Evolutionary conservation across 306 rosid species (phyloP), one percentile per base, ranked within the genome.

Genomic region (Cucumis sativus): DNA sequence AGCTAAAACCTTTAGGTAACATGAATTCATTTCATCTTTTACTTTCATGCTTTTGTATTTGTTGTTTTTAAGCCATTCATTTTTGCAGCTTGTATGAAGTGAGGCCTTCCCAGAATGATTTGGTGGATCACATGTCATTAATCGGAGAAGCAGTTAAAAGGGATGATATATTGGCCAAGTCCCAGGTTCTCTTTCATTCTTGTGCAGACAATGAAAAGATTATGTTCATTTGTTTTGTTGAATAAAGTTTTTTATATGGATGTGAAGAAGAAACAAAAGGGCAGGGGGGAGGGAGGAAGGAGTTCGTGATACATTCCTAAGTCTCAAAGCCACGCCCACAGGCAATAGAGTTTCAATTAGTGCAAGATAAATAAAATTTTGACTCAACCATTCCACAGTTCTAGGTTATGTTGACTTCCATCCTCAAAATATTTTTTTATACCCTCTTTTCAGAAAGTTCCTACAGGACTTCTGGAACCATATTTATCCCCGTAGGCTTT

Each of bases 1-100:
- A 81, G 79, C 86, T 75, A 95, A 85, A 83, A 81, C 59, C 77
- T 92, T 92, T 76, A 89, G 97, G 99, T 89, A 78, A 45, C 47
- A 59, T 4, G 40, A 61, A 25, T 13, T 6, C 58, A 0, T 62
- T 77, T 77, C n/a, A 47, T 18, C 55, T 23, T 60, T 72, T 25
- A 72, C 28, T 16, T 77, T 6, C 21, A 16, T 59, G 55, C 25
- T 20, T 47, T 62, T 59, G 47, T 17, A 7, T 45, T 61, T 58
- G 10, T 47, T 10, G 15, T 49, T 37, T 55, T 77, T 77, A 63
- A 40, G 58, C 30, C n/a, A 45, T 70, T 14, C 23, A 28, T 78
- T 78, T 73, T 82, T 79, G 86, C 88, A 92, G 99, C 79, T 85
- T 77, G 52, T 90, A 80, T 77, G 85, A 86, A 70, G 80, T 75